These are phyloP conservation scores for Fusarium sulawesiense DNA, from an alignment of 2,329 filamentous ascomycete species.

Conservation along the genomic window DNA sequence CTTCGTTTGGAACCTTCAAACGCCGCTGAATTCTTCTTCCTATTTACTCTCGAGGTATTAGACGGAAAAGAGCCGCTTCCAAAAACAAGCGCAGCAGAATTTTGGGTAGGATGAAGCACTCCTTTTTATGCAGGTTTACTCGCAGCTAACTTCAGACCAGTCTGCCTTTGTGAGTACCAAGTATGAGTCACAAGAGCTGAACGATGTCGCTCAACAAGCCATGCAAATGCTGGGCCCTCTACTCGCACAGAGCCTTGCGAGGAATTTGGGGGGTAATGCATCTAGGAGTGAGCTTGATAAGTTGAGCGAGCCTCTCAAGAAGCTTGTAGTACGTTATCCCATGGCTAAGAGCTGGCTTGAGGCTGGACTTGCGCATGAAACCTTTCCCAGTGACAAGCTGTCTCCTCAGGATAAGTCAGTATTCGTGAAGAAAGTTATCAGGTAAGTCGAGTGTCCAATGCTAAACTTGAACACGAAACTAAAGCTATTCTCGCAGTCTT, in stretches of 20 bases:
- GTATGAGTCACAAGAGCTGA: slow-evolving; percentile 55
- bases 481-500: slow-evolving; percentile 52
- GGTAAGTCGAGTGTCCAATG: slow-evolving; percentile 51
- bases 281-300: slow-evolving; percentile 78
- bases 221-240: slow-evolving; percentile 71
- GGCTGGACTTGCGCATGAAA: slow-evolving; percentile 64
- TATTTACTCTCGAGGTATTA: slow-evolving; percentile 77
- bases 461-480: neutral
- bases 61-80: slow-evolving; percentile 78
- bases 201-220: slow-evolving; percentile 60
- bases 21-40: slow-evolving; percentile 73
- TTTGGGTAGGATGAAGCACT: slow-evolving; percentile 70
- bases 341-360: slow-evolving; percentile 72
- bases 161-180: slow-evolving; percentile 64
- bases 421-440: slow-evolving; percentile 75
- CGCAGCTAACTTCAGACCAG: slow-evolving; percentile 49
- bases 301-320: slow-evolving; percentile 77
- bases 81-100: slow-evolving; percentile 77
- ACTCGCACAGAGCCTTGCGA: slow-evolving; percentile 68
- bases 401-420: slow-evolving; percentile 67
- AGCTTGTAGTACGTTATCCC: slow-evolving; percentile 68
- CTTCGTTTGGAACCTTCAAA: slow-evolving; percentile 67
- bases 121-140: no score
- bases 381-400: slow-evolving; percentile 71
- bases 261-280: slow-evolving; percentile 75